These are phyloP conservation scores for Scleroderma citrinum DNA, from an alignment of 768 basidiomycete species.

Conservation along the genomic window DNA sequence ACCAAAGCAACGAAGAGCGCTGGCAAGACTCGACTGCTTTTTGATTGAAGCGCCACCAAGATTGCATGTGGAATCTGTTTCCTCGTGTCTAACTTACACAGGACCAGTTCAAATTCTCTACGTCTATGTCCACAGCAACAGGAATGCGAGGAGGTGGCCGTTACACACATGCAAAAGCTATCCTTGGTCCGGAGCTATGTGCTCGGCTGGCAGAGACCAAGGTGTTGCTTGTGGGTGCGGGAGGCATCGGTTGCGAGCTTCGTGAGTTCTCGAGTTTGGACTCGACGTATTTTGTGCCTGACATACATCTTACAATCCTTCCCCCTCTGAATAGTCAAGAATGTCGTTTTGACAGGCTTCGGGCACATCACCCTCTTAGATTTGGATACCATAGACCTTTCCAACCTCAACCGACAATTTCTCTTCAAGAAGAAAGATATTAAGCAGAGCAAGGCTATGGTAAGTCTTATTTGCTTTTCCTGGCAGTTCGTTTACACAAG, in stretches of 20 bases:
- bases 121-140: slow-evolving; percentile 6
- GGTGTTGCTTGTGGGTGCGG: slow-evolving; percentile 89
- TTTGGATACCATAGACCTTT: slow-evolving; percentile 97
- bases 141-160: slow-evolving; percentile 27
- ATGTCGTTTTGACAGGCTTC: slow-evolving; percentile 89
- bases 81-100: background rate
- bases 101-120: background rate
- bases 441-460: slow-evolving; percentile 92
- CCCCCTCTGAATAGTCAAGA: slow-evolving; percentile 67
- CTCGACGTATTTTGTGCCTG: background rate
- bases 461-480: slow-evolving; percentile 27
- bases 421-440: slow-evolving; percentile 96
- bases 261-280: slow-evolving; percentile 40
- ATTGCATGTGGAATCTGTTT: background rate
- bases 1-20: too few relatives aligned
- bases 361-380: slow-evolving; percentile 90
- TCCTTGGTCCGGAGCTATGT: slow-evolving; percentile 73
- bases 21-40: too few relatives aligned
- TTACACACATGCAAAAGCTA: slow-evolving; percentile 61
- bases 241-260: slow-evolving; percentile 96
- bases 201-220: slow-evolving; percentile 53
- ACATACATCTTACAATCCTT: background rate
- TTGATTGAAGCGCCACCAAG: background rate
- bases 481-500: background rate
- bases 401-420: slow-evolving; percentile 95